Evolutionary conservation across 306 rosid species (phyloP), one percentile per base, ranked within the genome.

Genomic region (Spatholobus suberectus): DNA sequence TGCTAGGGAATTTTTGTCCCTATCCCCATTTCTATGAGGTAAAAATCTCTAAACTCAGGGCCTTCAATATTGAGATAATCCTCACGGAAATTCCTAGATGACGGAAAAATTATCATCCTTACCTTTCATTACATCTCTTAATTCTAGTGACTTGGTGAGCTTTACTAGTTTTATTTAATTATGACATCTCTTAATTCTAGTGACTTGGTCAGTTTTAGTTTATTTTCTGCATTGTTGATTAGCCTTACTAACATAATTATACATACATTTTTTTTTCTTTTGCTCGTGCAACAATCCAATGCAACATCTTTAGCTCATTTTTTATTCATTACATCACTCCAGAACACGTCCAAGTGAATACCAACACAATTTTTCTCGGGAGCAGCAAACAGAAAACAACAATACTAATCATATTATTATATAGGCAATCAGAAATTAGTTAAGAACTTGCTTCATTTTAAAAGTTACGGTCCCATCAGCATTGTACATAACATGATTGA

Each of bases 401-500:
- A 35, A 65, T 35, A 8, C 29, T 77, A 77, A 77, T 77, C 73
- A 63, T 47, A 67, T 52, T 43, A 35, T 72, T 61, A 32, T 20
- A 35, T 8, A 32, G 13, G 14, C 13, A 46, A 61, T 38, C 32
- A 43, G 5, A 57, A 77, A 47, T 54, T 67, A 63, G 77, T 84
- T 55, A 47, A 32, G 38, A 75, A 75, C 15, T 51, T 21, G 61
- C 18, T 59, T 21, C 61, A 20, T 26, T 29, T 35, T 61, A 23
- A 21, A 41, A 76, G 24, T 40, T 74, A 34, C 23, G 51, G 80
- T 69, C 77, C 78, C 82, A 65, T 68, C 70, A 15, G 32, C 15
- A 61, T 44, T 34, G 51, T 9, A 79, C 74, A 21, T 27, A 76
- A 59, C 47, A 47, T 82, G 58, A 80, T 46, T 81, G 85, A 76